These are phyloP conservation scores for Linnemannia hyalina DNA, from an alignment of 192 early-diverging fungal genomes.

Conservation along the genomic window DNA sequence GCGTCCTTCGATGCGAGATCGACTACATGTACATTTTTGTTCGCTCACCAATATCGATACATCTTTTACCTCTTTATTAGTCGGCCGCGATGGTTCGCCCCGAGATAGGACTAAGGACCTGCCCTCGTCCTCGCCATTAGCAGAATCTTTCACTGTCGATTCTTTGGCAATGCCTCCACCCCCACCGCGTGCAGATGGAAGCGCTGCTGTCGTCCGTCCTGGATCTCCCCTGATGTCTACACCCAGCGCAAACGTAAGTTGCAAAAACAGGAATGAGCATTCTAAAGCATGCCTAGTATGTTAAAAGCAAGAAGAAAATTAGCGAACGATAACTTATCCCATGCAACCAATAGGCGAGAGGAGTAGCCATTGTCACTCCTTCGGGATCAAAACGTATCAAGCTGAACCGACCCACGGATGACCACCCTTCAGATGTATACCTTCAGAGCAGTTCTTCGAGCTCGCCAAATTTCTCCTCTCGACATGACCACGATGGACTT, in stretches of 20 bases:
- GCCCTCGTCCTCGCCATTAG: not conserved
- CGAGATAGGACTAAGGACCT: conserved; percentile 13
- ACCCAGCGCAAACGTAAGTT: not conserved
- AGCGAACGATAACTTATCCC: not conserved
- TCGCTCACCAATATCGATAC: not conserved
- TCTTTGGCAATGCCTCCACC: conserved; percentile 32
- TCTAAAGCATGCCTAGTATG: no score
- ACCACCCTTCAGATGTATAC: conserved; percentile 15
- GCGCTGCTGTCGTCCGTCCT: not conserved
- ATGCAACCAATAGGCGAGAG: not conserved
- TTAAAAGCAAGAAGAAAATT: not conserved
- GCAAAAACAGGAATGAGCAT: not conserved
- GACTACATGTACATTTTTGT: not conserved
- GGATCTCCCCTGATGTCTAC: not conserved
- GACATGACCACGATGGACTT: conserved; percentile 8
- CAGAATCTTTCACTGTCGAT: conserved; percentile 5
- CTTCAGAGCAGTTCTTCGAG: not conserved
- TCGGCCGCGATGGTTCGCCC: conserved; percentile 9
- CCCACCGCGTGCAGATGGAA: not conserved
- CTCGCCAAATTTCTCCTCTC: conserved; percentile 11
- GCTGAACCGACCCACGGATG: conserved; percentile 37
- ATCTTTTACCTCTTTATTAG: not conserved
- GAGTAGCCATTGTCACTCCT: not conserved
- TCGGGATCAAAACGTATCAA: conserved; percentile 40
- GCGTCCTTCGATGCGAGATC: not conserved